Evolutionary conservation across 768 basidiomycete genomes (phyloP), one percentile per base, ranked within the genome.

Genomic region (Hypholoma fasciculare): DNA sequence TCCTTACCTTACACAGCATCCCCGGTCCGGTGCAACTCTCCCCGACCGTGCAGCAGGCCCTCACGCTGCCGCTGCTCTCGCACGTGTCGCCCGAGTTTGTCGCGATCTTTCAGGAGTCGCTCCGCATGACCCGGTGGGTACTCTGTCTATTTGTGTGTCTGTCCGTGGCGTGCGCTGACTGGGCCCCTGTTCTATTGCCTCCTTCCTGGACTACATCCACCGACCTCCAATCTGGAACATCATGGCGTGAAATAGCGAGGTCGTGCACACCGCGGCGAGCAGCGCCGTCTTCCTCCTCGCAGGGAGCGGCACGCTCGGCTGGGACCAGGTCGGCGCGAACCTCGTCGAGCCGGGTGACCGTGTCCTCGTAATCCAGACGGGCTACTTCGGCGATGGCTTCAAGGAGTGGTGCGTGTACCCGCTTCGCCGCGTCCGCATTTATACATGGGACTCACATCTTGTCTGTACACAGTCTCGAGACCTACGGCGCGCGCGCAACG

Each of bases 291-390:
- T 97, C 78, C 74, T 97, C 66, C 85, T 96, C 53, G 85, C 90
- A 3, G 94, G 94, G 1, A 89, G 86, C 56, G 94, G 94, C 23
- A 96, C 94, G 2, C 76, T 96, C 30, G 94, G 94, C 14, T 96
- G 94, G 92, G 93, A 95, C 67, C 88, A 91, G 84, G 91, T 92
- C 46, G 87, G 90, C 0, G 84, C 90, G 9, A 96, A 96, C 73
- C 77, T 96, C 54, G 76, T 96, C 26, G 87, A 90, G 62, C 80
- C 81, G 9, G 85, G 83, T 46, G 88, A 93, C 65, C 73, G 82
- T 58, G 89, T 77, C 27, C 82, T 96, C 34, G 90, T 96, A 2
- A 74, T 96, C 54, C 85, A 90, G 71, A 88, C 88, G 20, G 95
- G 95, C 13, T 97, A 96, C 77, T 97, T 97, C 68, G 94, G 93